These are phyloP conservation scores for Penicillium freii DNA, from an alignment of 2,329 filamentous ascomycete species.

Conservation along the genomic window DNA sequence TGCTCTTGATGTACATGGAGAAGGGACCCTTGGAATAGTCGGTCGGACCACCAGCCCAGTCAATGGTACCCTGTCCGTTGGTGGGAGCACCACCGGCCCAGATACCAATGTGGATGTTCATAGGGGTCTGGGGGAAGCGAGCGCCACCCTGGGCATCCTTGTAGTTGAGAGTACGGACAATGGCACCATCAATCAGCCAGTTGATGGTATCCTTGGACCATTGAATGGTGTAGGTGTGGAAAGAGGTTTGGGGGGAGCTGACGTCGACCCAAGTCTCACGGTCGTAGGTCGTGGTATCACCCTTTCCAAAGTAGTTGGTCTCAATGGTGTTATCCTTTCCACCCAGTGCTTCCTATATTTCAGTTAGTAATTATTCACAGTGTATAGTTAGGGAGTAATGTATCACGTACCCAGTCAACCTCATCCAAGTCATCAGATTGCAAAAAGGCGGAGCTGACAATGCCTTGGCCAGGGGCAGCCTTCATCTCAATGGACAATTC, in stretches of 20 bases:
- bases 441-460: conserved; percentile 87
- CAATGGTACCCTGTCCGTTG: conserved; percentile 51
- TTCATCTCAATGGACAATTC: conserved; percentile 82
- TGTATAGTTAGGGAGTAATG: neutral
- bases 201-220: conserved; percentile 64
- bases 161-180: conserved; percentile 62
- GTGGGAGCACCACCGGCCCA: conserved; percentile 62
- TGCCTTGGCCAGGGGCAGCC: conserved; percentile 79
- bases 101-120: conserved; percentile 67
- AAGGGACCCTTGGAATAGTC: conserved; percentile 66
- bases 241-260: conserved; percentile 53
- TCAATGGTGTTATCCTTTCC: conserved; percentile 51
- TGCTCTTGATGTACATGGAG: conserved; percentile 69
- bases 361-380: conserved; percentile 54
- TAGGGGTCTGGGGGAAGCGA: conserved; percentile 70
- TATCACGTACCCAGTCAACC: conserved; percentile 91
- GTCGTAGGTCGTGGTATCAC: conserved; percentile 73
- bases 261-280: conserved; percentile 74
- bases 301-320: conserved; percentile 97
- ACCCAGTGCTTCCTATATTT: conserved; percentile 38
- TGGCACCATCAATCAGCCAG: conserved; percentile 63
- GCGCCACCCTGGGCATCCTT: conserved; percentile 57
- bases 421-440: conserved; percentile 94
- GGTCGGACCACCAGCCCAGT: conserved; percentile 69
- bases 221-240: conserved; percentile 55